phyloP scores from a whole-genome alignment of 306 rosid genomes.

The Cucumis hystrix region DNA sequence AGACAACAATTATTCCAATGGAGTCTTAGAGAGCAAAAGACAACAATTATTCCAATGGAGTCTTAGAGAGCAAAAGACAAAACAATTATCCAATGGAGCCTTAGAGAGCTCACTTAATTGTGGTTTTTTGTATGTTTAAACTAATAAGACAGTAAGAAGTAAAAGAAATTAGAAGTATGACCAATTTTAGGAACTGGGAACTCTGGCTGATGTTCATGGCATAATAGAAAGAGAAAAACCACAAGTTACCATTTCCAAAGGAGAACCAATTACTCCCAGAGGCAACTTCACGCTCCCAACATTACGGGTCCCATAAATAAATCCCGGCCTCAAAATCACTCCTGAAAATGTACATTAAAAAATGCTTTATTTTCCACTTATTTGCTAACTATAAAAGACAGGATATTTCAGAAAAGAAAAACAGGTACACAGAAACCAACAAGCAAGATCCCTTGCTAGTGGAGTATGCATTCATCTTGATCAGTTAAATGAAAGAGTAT shows the following conservation, averaged over 20 bases:
- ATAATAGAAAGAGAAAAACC: background rate
- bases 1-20: too few species aligned
- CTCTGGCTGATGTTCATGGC: background rate
- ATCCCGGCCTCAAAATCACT: constrained; percentile 87
- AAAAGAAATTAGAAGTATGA: background rate
- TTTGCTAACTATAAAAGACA: background rate
- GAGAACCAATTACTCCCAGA: constrained; percentile 70
- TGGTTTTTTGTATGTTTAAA: background rate
- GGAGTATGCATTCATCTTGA: too few species aligned
- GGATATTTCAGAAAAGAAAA: background rate
- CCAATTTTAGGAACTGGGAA: background rate
- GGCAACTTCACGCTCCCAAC: constrained; percentile 79
- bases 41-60: background rate
- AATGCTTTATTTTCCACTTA: background rate
- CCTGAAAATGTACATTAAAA: constrained; percentile 42
- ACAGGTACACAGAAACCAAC: background rate
- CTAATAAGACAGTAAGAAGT: background rate
- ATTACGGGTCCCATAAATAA: constrained; percentile 85
- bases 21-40: background rate
- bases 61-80: background rate
- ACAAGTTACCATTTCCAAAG: constrained; percentile 66
- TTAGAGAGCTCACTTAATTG: background rate
- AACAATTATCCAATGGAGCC: too few species aligned
- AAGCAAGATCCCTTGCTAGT: background rate
- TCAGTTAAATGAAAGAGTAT: background rate